Base-by-base conservation (phyloP, 768 basidiomycete species). In the Pisolithus microcarpus region DNA sequence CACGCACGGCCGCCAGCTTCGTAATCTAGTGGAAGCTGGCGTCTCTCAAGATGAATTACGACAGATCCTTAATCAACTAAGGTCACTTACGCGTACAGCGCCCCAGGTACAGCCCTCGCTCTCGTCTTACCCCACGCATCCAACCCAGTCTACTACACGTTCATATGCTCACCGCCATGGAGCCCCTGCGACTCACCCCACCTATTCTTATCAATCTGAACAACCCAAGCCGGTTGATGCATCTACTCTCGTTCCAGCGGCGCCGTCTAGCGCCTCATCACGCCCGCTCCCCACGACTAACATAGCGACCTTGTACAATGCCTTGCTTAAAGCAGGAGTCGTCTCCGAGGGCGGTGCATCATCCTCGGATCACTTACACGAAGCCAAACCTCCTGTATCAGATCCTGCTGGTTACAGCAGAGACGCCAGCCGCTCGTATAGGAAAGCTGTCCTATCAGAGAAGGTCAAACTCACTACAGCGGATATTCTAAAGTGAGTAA, bases 31-130 rank as follows among this genome's bases (percentile, higher is more conserved):
- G 4, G 85, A 89, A 58, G 77, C 80, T 10, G 87, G 87, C 7
- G 87, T 92, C 30, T 87, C 86, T 2, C 85, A 87, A 66, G 79
- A 80, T 30, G 88, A 92, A 60, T 72, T 92, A 31, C 76, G 76
- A 37, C 87, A 89, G 60, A 91, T 92, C 48, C 72, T 89, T 1
- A 61, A 69, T 26, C 87, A 89, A 61, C 65, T 92, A 13, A 83
- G 87, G 37, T 72, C 76, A 40, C 67, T 89, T 18, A 75, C 78
- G 13, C 78, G 81, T 49, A 65, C 70, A 52, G 61, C 72, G 23
- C 63, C 68, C 19, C 68, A 40, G 2, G 60, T 71, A 4, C 61
- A 72, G 7, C 42, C 60, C 10, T 58, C 59, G 38, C 61, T 65
- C 7, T 44, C 58, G 21, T 47, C 63, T 9, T 59, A 53, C 46